Conservation (phyloP, 306 rosid species). For the Quercus engelmannii region DNA sequence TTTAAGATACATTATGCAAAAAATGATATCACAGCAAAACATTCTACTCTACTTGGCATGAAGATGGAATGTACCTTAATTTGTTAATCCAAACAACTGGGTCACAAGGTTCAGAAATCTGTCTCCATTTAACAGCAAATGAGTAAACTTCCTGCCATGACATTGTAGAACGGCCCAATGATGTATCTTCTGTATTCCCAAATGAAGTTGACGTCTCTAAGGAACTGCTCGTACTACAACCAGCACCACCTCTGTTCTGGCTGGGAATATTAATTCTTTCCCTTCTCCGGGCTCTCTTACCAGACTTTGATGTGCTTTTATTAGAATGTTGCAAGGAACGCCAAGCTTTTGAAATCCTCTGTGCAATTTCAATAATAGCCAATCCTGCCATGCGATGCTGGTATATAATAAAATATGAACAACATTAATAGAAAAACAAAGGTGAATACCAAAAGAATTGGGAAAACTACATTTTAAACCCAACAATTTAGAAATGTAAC, state of each 20-base stretch:
- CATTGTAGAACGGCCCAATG: conserved; percentile 51
- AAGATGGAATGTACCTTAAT: conserved; percentile 57
- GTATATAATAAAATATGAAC: conserved; percentile 33
- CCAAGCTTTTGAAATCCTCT: conserved; percentile 92
- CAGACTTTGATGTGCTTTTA: conserved; percentile 62
- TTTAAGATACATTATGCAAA: neutral
- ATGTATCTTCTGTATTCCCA: conserved; percentile 57
- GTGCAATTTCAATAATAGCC: conserved; percentile 96
- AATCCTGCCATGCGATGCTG: conserved; percentile 99
- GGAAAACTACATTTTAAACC: too few species aligned
- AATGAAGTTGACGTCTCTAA: conserved; percentile 52
- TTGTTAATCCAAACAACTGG: conserved; percentile 95
- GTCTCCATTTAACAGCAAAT: conserved; percentile 87
- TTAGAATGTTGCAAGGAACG: conserved; percentile 71
- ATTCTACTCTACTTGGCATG: conserved; percentile 10
- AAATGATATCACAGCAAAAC: conserved; percentile 3
- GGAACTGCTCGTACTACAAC: conserved; percentile 83
- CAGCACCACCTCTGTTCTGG: conserved; percentile 96
- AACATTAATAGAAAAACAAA: neutral
- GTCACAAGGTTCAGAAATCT: conserved; percentile 91
- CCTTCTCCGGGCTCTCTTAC: conserved; percentile 78
- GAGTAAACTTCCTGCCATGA: conserved; percentile 83
- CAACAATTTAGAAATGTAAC: too few species aligned
- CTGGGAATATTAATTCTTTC: conserved; percentile 73
- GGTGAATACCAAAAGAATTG: conserved; percentile 1